These are phyloP conservation scores for Monosporozyma unispora DNA, from an alignment of 805 yeast genomes.

Conservation along the genomic window DNA sequence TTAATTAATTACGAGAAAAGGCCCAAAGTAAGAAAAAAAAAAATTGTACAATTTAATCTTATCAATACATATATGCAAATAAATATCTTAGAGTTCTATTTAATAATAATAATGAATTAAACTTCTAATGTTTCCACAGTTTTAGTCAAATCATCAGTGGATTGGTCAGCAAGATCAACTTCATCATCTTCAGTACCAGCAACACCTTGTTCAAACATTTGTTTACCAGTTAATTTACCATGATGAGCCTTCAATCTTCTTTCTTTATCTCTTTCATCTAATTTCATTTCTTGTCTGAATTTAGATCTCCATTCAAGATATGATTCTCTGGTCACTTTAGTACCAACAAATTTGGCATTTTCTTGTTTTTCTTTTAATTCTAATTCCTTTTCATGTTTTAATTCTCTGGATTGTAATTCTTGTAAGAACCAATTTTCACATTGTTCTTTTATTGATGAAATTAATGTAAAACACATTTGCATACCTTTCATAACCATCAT, in stretches of 20 bases:
- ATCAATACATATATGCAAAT: slow-evolving; percentile 1
- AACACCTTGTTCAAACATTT: slow-evolving; percentile 83
- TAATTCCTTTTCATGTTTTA: slow-evolving; percentile 48
- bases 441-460: slow-evolving; percentile 68
- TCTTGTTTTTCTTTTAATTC: slow-evolving; percentile 67
- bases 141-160: slow-evolving; percentile 1
- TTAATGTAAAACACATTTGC: slow-evolving; percentile 80
- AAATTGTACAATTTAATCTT: slow-evolving; percentile 1
- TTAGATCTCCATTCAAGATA: slow-evolving; percentile 60
- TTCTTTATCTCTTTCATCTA: slow-evolving; percentile 47
- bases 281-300: slow-evolving; percentile 66
- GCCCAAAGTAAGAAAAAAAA: no score
- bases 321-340: slow-evolving; percentile 76
- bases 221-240: slow-evolving; percentile 78
- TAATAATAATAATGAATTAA: no score
- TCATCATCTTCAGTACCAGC: slow-evolving; percentile 57
- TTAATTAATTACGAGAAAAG: not conserved
- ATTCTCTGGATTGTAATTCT: slow-evolving; percentile 48
- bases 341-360: slow-evolving; percentile 84
- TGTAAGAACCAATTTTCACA: slow-evolving; percentile 61
- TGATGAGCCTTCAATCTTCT: slow-evolving; percentile 51
- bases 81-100: no score
- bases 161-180: not conserved
- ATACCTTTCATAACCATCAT: slow-evolving; percentile 62
- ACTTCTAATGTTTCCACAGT: not conserved